Evolutionary conservation across 2,329 filamentous ascomycete genomes (phyloP).

Genomic region (Calonectria montana): DNA sequence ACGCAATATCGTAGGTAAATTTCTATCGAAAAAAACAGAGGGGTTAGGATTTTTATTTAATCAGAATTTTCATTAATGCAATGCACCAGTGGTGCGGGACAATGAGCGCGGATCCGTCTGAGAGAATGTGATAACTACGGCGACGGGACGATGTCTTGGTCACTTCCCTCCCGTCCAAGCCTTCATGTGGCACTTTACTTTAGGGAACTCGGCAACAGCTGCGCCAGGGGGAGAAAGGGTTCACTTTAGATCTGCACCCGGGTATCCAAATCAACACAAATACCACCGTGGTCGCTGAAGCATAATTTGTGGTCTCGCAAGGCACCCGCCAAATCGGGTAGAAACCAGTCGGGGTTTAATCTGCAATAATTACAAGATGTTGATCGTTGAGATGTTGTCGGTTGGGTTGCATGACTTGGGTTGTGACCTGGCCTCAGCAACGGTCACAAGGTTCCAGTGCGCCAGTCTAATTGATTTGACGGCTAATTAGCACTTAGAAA

Average conservation of each 20-base stretch:
- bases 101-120: background rate
- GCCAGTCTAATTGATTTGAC: background rate
- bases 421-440: background rate
- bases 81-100: background rate
- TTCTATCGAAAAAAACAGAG: background rate
- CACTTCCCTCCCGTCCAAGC: background rate
- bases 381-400: background rate
- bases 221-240: background rate
- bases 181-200: background rate
- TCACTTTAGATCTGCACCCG: background rate
- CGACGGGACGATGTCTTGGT: background rate
- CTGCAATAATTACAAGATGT: background rate
- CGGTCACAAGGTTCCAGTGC: background rate
- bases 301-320: background rate
- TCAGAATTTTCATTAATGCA: background rate
- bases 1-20: background rate
- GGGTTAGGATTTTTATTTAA: background rate
- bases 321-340: background rate
- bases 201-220: background rate
- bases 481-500: background rate
- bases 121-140: background rate
- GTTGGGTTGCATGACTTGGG: background rate
- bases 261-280: background rate
- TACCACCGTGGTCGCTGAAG: background rate
- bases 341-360: background rate